These are phyloP conservation scores for Yamadazyma phyllophila DNA, from an alignment of 805 yeast genomes.

Conservation along the genomic window DNA sequence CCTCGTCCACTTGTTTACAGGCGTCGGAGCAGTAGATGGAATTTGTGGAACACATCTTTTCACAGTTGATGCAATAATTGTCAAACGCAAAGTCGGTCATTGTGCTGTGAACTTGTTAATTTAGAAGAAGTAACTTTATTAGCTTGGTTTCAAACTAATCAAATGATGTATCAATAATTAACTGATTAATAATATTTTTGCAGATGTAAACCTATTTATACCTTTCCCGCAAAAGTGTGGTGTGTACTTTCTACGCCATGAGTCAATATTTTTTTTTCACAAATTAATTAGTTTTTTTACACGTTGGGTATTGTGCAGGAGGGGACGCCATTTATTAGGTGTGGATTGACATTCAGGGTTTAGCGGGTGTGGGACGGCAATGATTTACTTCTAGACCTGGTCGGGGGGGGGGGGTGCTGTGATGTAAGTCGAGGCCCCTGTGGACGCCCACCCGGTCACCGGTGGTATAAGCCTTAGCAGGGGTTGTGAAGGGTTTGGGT, in stretches of 20 bases:
- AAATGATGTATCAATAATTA: not conserved
- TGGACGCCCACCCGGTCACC: too few species aligned
- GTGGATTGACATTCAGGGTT: slow-evolving; percentile 4
- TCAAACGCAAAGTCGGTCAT: slow-evolving; percentile 42
- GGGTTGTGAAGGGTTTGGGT: not conserved
- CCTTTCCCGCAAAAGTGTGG: slow-evolving; percentile 5
- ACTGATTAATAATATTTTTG: not conserved
- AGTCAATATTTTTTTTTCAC: slow-evolving; percentile 5
- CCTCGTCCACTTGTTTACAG: slow-evolving; percentile 35
- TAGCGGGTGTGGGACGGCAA: not conserved
- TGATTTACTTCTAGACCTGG: not conserved
- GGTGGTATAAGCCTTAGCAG: too few species aligned
- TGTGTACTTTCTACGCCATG: slow-evolving; percentile 8
- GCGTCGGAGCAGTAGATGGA: slow-evolving; percentile 28
- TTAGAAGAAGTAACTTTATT: too few species aligned
- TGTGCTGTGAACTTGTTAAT: too few species aligned
- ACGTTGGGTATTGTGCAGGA: slow-evolving; percentile 5
- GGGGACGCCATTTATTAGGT: not conserved
- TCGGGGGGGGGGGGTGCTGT: not conserved
- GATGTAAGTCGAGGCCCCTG: not conserved
- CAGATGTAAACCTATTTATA: slow-evolving; percentile 6
- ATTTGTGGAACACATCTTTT: slow-evolving; percentile 24
- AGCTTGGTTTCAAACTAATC: not conserved
- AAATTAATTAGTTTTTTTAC: slow-evolving; percentile 2
- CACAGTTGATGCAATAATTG: slow-evolving; percentile 38